Evolutionary conservation across 306 rosid genomes (phyloP).

Genomic region (Adenanthera pavonina): DNA sequence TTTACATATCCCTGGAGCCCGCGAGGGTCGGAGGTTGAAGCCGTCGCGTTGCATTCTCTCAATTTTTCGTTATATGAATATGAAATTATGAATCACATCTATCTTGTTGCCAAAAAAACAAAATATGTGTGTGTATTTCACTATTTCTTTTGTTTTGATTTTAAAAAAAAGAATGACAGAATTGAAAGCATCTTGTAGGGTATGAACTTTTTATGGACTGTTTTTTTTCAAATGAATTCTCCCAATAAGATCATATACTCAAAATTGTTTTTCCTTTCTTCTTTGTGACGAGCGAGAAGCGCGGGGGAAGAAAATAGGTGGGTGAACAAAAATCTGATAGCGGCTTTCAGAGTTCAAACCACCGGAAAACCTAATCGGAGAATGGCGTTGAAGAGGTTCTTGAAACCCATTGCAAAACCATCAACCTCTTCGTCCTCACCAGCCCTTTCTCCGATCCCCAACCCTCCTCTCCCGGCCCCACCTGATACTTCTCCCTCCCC

Average conservation of each 20-base stretch:
- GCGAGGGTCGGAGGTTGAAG: too few relatives aligned
- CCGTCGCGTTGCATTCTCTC: too few relatives aligned
- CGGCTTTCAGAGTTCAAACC: neutral
- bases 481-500: conserved; percentile 41
- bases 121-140: too few relatives aligned
- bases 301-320: too few relatives aligned
- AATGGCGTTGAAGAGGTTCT: conserved; percentile 54
- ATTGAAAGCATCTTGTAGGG: too few relatives aligned
- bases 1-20: neutral
- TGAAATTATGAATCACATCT: too few relatives aligned
- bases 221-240: neutral
- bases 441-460: conserved; percentile 52
- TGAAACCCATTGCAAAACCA: conserved; percentile 48
- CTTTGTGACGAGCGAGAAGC: neutral
- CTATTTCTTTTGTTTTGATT: too few relatives aligned
- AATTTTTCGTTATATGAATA: too few relatives aligned
- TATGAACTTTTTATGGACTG: too few relatives aligned
- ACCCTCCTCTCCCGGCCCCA: conserved; percentile 61
- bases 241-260: neutral
- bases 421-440: conserved; percentile 30
- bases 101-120: too few relatives aligned
- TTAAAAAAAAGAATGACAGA: too few relatives aligned
- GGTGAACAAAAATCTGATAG: neutral
- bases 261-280: neutral
- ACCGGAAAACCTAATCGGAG: neutral